These are phyloP conservation scores for Senna tora DNA, from an alignment of 306 rosid species.

Conservation along the genomic window DNA sequence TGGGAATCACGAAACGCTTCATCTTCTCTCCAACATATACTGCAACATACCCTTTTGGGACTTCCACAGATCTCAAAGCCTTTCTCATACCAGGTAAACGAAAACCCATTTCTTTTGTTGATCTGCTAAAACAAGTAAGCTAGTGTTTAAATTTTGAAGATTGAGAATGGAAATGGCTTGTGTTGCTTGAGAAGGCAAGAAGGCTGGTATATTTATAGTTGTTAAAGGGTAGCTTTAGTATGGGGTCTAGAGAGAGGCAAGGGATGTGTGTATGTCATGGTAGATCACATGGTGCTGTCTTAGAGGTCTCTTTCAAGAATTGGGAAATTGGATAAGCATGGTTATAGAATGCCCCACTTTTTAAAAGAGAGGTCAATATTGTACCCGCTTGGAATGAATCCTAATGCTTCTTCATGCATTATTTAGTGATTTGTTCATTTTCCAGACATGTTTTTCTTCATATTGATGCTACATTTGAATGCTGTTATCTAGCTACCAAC, in stretches of 20 bases:
- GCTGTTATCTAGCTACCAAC: not conserved
- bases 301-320: not conserved
- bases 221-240: not conserved
- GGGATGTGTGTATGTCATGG: not conserved
- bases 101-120: too few species aligned
- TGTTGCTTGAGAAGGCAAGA: constrained; percentile 28
- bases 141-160: not conserved
- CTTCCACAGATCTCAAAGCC: too few species aligned
- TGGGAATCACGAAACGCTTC: too few species aligned
- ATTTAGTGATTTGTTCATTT: not conserved
- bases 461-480: not conserved
- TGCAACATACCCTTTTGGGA: too few species aligned
- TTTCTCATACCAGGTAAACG: too few species aligned
- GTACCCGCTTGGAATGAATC: not conserved
- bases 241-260: not conserved
- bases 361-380: constrained; percentile 6
- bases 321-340: not conserved
- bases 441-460: not conserved
- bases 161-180: constrained; percentile 13
- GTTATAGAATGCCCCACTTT: constrained; percentile 3
- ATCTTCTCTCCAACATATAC: too few species aligned
- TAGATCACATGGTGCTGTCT: constrained; percentile 48
- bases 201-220: constrained; percentile 32
- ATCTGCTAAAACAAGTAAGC: too few species aligned
- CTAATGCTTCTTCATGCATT: not conserved